phyloP scores from a whole-genome alignment of 2,329 filamentous ascomycete genomes.

The Fusarium robinianum region DNA sequence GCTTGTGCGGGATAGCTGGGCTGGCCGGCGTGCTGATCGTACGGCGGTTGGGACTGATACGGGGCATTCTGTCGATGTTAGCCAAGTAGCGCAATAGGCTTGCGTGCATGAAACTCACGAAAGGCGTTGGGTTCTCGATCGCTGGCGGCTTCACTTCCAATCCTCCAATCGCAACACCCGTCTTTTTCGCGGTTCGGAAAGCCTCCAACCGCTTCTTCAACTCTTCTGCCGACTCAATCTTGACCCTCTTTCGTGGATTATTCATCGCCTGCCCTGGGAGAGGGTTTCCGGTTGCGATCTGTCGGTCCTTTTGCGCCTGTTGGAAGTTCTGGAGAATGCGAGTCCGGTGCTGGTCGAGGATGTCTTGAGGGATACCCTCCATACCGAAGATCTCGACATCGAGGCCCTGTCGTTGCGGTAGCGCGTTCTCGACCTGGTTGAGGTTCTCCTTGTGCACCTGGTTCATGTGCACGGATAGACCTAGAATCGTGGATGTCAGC shows the following conservation, averaged over 20 bases:
- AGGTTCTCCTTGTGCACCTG: slow-evolving; percentile 97
- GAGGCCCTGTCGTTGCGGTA: slow-evolving; percentile 81
- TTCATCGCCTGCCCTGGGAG: slow-evolving; percentile 68
- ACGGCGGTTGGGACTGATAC: slow-evolving; percentile 37
- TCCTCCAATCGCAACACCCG: slow-evolving; percentile 57
- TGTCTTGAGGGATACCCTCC: slow-evolving; percentile 91
- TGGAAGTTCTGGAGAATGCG: slow-evolving; percentile 85
- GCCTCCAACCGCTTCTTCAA: slow-evolving; percentile 80
- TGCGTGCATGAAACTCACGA: slow-evolving; percentile 54
- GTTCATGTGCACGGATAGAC: slow-evolving; percentile 94
- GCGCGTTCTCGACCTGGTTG: slow-evolving; percentile 85
- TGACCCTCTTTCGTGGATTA: slow-evolving; percentile 70
- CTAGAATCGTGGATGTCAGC: slow-evolving; percentile 49
- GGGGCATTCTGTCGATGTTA: slow-evolving; percentile 43
- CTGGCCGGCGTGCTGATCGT: slow-evolving; percentile 31
- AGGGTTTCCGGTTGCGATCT: slow-evolving; percentile 82
- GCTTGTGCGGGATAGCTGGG: slow-evolving; percentile 32
- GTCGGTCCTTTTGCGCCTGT: slow-evolving; percentile 80
- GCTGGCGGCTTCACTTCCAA: slow-evolving; percentile 37
- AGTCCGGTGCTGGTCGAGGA: slow-evolving; percentile 81
- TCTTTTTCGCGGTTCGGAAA: slow-evolving; percentile 70
- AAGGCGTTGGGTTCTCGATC: slow-evolving; percentile 57
- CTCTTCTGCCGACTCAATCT: slow-evolving; percentile 76
- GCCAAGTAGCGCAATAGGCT: neutral
- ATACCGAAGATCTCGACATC: slow-evolving; percentile 98